Evolutionary conservation across 106 monocot species (phyloP).

Genomic region (Acanthochlamys bracteata): DNA sequence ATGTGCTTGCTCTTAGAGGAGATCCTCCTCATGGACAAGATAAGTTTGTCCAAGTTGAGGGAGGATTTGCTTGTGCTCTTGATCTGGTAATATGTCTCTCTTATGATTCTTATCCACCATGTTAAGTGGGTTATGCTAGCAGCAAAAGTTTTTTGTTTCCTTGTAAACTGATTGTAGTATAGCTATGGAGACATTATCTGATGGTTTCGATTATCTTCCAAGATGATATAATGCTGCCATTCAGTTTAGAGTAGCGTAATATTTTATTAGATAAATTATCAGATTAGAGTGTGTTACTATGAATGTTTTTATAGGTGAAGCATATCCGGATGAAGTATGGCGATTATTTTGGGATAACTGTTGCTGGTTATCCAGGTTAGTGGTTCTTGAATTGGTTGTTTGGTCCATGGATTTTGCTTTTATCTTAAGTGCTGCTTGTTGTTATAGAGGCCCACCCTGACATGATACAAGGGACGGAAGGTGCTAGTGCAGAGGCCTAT

Average conservation of each 20-base stretch:
- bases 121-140: not conserved
- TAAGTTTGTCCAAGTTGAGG: conserved; percentile 75
- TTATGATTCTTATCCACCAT: not conserved
- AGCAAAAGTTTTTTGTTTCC: not conserved
- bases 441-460: conserved; percentile 85
- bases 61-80: conserved; percentile 85
- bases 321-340: conserved; percentile 81
- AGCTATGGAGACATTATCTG: no score
- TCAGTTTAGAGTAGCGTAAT: no score
- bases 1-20: conserved; percentile 87
- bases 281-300: not conserved
- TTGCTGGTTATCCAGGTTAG: conserved; percentile 91
- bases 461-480: conserved; percentile 48
- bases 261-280: no score
- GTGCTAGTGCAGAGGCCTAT: conserved; percentile 60
- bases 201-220: no score
- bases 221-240: no score
- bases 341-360: conserved; percentile 86
- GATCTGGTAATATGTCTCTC: conserved; percentile 55
- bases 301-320: conserved; percentile 42
- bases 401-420: not conserved
- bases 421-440: not conserved
- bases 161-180: not conserved
- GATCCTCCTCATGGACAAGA: conserved; percentile 91
- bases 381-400: not conserved